These are phyloP conservation scores for Emmonsiellopsis sp. DNA, from an alignment of 2,329 filamentous ascomycete species.

Conservation along the genomic window DNA sequence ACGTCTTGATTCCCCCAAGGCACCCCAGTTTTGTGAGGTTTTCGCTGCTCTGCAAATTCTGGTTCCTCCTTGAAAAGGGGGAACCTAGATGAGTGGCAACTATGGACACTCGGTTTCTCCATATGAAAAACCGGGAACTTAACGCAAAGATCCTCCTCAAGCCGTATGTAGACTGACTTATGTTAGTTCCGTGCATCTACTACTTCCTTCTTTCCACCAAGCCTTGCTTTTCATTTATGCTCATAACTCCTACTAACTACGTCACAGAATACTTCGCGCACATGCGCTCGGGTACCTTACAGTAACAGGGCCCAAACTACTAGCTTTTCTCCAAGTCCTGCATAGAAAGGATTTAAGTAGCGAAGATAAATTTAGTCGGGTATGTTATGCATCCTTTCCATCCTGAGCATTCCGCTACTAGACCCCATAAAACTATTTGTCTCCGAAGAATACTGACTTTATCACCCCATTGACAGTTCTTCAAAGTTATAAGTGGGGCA, in stretches of 20 bases:
- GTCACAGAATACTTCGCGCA: slow-evolving; percentile 32
- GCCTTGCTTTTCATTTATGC: not conserved
- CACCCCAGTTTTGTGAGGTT: not conserved
- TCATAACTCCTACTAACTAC: too few relatives aligned
- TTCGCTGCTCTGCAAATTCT: not conserved
- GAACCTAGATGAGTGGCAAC: not conserved
- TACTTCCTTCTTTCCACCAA: not conserved
- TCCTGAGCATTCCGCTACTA: slow-evolving; percentile 5
- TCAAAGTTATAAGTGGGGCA: slow-evolving; percentile 28
- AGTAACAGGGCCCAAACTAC: slow-evolving; percentile 35
- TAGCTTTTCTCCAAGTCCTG: slow-evolving; percentile 30
- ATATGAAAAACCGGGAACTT: not conserved
- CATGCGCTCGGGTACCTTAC: slow-evolving; percentile 42
- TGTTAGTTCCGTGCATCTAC: not conserved
- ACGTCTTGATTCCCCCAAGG: not conserved
- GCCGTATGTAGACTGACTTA: not conserved
- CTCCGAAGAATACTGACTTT: slow-evolving; percentile 12
- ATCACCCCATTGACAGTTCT: slow-evolving; percentile 22
- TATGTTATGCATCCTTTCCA: slow-evolving; percentile 16
- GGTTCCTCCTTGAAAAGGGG: not conserved
- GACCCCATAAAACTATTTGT: not conserved
- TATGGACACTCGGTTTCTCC: slow-evolving; percentile 1
- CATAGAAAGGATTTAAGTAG: slow-evolving; percentile 21
- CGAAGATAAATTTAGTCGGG: slow-evolving; percentile 26
- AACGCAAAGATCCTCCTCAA: slow-evolving; percentile 1